A percentile compares a stretch with the other conserved stretches of the same genome.
phyloP scores from a whole-genome alignment of 2,329 filamentous ascomycete genomes.

The Beauveria scarabaeidicola region DNA sequence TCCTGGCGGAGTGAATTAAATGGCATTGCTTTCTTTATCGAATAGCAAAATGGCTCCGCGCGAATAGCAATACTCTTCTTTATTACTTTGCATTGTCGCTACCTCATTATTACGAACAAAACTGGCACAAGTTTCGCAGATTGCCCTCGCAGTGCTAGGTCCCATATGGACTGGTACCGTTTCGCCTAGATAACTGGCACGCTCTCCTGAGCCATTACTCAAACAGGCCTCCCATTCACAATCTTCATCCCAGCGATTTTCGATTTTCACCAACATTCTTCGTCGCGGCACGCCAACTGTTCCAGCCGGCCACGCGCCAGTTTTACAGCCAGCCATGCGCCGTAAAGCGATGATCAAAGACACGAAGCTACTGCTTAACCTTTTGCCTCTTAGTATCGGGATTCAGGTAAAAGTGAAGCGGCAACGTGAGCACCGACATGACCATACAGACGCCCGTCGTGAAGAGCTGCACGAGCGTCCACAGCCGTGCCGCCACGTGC shows the following conservation, averaged over 20 bases:
- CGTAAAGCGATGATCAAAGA: not conserved
- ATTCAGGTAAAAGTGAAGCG: slow-evolving; percentile 27
- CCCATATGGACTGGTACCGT: not conserved
- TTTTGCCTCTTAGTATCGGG: slow-evolving; percentile 10
- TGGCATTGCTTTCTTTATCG: not conserved
- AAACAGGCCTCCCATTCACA: not conserved
- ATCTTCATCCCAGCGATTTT: not conserved
- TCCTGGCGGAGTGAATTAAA: no score
- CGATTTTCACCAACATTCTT: not conserved
- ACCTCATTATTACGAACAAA: not conserved
- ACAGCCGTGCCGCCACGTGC: slow-evolving; percentile 46
- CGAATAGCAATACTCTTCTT: no score
- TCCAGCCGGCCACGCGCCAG: not conserved
- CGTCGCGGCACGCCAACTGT: not conserved
- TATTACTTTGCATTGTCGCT: not conserved
- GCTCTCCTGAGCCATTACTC: not conserved
- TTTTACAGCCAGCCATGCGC: not conserved
- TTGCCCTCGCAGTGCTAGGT: not conserved
- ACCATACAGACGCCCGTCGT: slow-evolving; percentile 57
- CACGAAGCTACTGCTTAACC: not conserved
- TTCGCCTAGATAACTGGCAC: not conserved
- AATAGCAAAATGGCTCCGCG: no score
- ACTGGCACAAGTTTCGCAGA: not conserved
- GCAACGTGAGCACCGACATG: slow-evolving; percentile 37
- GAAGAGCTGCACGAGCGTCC: slow-evolving; percentile 51